These are phyloP conservation scores for Debaryomyces castellii DNA, from an alignment of 805 yeast genomes.

Conservation along the genomic window DNA sequence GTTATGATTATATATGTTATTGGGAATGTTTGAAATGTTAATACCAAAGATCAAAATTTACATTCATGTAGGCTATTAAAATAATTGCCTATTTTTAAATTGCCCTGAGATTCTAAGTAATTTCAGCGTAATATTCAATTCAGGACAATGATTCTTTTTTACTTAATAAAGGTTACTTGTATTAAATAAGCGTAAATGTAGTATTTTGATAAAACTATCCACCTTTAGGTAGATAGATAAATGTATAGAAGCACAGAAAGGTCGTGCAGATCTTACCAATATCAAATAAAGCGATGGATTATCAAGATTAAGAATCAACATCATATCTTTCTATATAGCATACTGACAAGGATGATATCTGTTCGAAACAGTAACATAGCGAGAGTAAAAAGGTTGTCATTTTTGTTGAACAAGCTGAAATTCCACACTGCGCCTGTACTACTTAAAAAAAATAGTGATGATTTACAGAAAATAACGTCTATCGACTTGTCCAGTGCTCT, in stretches of 20 bases:
- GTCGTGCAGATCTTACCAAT: neutral
- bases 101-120: neutral
- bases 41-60: neutral
- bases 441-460: slow-evolving; percentile 2
- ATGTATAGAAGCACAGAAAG: neutral
- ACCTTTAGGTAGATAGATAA: too few species aligned
- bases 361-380: neutral
- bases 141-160: neutral
- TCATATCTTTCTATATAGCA: neutral
- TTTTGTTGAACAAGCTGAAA: neutral
- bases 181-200: too few species aligned
- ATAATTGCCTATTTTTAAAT: neutral
- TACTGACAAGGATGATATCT: neutral
- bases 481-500: slow-evolving; percentile 11
- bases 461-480: slow-evolving; percentile 5
- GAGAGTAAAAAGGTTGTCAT: neutral
- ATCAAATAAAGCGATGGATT: neutral
- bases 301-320: neutral
- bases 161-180: neutral
- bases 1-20: neutral
- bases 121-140: neutral
- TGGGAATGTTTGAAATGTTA: neutral
- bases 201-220: too few species aligned
- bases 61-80: neutral
- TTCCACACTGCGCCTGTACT: neutral